Evolutionary conservation across 2,329 filamentous ascomycete species (phyloP).

Genomic region (Aspergillus ibericus): DNA sequence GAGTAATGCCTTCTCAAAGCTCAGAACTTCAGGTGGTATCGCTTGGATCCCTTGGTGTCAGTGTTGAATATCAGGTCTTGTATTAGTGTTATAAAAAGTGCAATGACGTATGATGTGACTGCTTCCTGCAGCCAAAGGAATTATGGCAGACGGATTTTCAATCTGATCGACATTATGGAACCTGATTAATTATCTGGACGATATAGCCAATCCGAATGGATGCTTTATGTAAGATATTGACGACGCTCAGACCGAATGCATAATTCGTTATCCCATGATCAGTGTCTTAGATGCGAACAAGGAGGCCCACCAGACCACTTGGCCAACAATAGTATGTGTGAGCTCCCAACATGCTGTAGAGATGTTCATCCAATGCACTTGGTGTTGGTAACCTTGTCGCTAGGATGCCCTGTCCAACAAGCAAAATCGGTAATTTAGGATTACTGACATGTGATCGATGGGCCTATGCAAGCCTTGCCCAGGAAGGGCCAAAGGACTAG

Average conservation of each 20-base stretch:
- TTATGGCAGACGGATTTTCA: not conserved
- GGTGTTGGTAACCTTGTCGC: not conserved
- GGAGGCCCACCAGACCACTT: not conserved
- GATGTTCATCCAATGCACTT: not conserved
- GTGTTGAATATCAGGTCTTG: not conserved
- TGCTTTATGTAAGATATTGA: not conserved
- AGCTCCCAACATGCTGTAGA: not conserved
- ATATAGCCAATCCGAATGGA: not conserved
- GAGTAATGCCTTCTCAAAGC: not conserved
- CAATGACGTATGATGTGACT: not conserved
- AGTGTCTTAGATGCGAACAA: not conserved
- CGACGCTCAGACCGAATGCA: not conserved
- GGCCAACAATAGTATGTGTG: not conserved
- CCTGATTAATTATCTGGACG: no score
- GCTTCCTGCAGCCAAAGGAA: not conserved
- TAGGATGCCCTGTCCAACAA: constrained; percentile 1
- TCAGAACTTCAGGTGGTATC: not conserved
- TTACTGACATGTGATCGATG: constrained; percentile 1
- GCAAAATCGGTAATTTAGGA: not conserved
- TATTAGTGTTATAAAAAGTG: not conserved
- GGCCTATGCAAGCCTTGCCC: not conserved
- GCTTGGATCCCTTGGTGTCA: not conserved
- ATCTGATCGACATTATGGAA: not conserved
- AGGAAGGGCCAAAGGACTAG: not conserved
- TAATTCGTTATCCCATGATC: no score